Evolutionary conservation across 106 monocot genomes (phyloP), one percentile per base, ranked within the genome.

Genomic region (Xerophyta viscosa): DNA sequence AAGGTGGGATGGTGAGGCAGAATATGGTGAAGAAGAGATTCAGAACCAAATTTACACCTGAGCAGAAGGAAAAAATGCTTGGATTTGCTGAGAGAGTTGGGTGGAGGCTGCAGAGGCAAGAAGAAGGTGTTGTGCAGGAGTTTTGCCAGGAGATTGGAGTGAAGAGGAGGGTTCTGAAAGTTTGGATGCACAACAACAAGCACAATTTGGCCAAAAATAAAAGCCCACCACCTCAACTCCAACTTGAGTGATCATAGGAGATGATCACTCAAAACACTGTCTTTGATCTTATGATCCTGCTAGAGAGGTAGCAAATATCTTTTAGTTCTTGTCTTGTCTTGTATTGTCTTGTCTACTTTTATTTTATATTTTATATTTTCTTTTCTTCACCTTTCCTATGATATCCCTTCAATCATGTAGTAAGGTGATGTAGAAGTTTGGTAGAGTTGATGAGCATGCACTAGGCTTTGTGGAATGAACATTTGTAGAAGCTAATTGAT

Each of bases 151-250:
- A 83, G 52, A 37, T 79, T 42, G 88, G 88, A 10, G 74, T 88
- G 17, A 65, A 66, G 56, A 65, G 83, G 41, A 77, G 79, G 58
- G 88, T 88, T 5, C 56, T 88, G 46, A 88, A 88, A 65, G 83
- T 88, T 5, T 88, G 88, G 88, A 88, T 88, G 88, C 88, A 88
- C 54, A 88, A 88, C 72, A 88, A 88, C 69, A 88, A 88, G 74
- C 74, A 76, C 20, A 61, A 37, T 52, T 26, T 69, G 13, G 61
- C 61, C 8, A 61, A 61, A 48, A 61, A 61, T 11, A 25, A 10
- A n/a, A n/a, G n/a, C n/a, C n/a, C n/a, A 3, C 15, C 54, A 21
- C 18, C 46, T 46, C 46, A 17, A 17, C 20, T 56, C 15, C 24
- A 46, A 46, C 56, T 56, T 25, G 65, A 66, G 43, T 59, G 59